These are phyloP conservation scores for Termitomyces titanicus DNA, from an alignment of 768 basidiomycete species.

Conservation along the genomic window DNA sequence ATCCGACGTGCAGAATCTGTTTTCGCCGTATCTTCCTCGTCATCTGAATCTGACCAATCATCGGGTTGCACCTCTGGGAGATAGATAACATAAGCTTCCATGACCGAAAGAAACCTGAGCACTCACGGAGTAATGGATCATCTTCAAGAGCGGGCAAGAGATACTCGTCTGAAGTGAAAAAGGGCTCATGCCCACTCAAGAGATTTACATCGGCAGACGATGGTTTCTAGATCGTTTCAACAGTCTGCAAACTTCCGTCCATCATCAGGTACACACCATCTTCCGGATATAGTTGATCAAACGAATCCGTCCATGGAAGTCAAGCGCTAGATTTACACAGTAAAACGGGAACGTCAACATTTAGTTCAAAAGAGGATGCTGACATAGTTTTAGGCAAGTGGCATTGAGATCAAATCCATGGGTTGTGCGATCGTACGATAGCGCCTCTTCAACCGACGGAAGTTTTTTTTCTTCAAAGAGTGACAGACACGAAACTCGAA, in stretches of 20 bases:
- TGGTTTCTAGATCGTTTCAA: slow-evolving; percentile 45
- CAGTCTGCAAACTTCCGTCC: slow-evolving; percentile 3
- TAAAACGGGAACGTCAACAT: neutral
- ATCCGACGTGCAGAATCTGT: slow-evolving; percentile 43
- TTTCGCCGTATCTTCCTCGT: slow-evolving; percentile 45
- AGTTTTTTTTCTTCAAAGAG: slow-evolving; percentile 71
- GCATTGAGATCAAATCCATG: slow-evolving; percentile 64
- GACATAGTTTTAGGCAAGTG: slow-evolving; percentile 51
- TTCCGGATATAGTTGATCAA: slow-evolving; percentile 86
- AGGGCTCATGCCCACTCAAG: slow-evolving; percentile 54
- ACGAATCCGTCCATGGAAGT: slow-evolving; percentile 75
- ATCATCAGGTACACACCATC: slow-evolving; percentile 39
- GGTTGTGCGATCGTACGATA: slow-evolving; percentile 55
- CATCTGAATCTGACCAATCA: slow-evolving; percentile 80
- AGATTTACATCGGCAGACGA: slow-evolving; percentile 38
- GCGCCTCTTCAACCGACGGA: slow-evolving; percentile 52
- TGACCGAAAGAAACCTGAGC: neutral
- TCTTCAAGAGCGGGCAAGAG: slow-evolving; percentile 80
- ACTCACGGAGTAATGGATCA: slow-evolving; percentile 85
- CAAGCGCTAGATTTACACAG: slow-evolving; percentile 47
- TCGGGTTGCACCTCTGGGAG: slow-evolving; percentile 58
- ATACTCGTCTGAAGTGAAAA: slow-evolving; percentile 75
- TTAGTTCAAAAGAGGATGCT: slow-evolving; percentile 18
- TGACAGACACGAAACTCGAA: slow-evolving; percentile 55
- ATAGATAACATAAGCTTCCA: slow-evolving; percentile 3